Evolutionary conservation across 2,329 filamentous ascomycete genomes (phyloP), one percentile per base, ranked within the genome.

Genomic region (Malbranchea zuffiana): DNA sequence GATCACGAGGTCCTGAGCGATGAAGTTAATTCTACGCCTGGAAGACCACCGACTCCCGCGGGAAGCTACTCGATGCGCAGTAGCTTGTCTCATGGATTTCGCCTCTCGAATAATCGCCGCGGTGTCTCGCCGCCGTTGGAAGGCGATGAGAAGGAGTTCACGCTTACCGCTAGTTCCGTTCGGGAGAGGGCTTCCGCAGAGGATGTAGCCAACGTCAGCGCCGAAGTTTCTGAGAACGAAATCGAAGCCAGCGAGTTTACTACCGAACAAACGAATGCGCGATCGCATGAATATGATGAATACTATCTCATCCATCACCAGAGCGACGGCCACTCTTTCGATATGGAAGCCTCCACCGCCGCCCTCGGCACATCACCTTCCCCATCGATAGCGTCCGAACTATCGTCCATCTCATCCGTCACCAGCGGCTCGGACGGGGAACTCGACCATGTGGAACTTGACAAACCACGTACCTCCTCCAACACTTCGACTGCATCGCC

Each of bases 131-230:
- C 44, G 18, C 44, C 44, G 7, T 26, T 48, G 16, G 46, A 47
- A 30, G 44, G 44, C 4, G 44, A 48, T 21, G 46, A 47, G 34
- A 45, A 45, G 15, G 90, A 96, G 60, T 98, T 98, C 55, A 95
- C 88, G 5, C 84, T 93, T 62, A 96, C 87, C 1, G 90, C 90
- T 11, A 83, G 85, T 48, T 84, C 80, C 32, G 74, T 96, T 50
- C 83, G 75, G 41, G 68, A 71, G 61, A 71, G 68, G 46, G 58
- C 60, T 20, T 62, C 60, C 19, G 60, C 60, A 15, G 35, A 44
- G 4, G 35, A 29, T 3, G 23, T 32, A 11, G 39, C 35, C 24
- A 39, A 16, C 32, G 19, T 11, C 4, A 34, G 23, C 23, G 28
- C 26, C 7, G 20, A 24, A 24, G 17, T 28, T 17, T 11, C 8